Base-by-base conservation (phyloP, 306 rosid genomes). In the Nissolia schottii region DNA sequence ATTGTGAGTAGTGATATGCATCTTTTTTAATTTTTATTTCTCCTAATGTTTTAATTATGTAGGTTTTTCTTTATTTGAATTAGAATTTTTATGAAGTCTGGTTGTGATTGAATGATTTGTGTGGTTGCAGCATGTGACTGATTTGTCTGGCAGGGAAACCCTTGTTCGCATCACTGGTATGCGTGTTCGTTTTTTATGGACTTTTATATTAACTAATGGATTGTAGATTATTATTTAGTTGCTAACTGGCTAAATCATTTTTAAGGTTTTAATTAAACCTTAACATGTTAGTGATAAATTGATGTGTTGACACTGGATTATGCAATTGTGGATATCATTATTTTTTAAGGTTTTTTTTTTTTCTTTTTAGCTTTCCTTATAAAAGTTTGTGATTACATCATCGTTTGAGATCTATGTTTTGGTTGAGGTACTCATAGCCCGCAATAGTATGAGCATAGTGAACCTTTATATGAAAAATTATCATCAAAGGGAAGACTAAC, bases 71-170 rank as follows among this genome's bases (percentile, higher is more conserved):
- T 41, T 1, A 35, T 59, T 49, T 77, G 0, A 15, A 23, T 55
- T 13, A n/a, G n/a, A n/a, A n/a, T 18, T 61, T n/a, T 14, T 31
- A 54, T 61, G 7, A 29, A 27, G 6, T 37, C 10, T 14, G 12
- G 6, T 77, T 51, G 7, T 61, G 10, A 68, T 53, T 16, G 16
- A 20, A 18, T 66, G 13, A 7, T 49, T 31, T 65, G 0, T 18
- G 3, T 45, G 7, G 55, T 65, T 68, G 51, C 85, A 92, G 98
- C 98, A 90, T 68, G 96, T 88, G 13, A 92, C 98, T 43, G 98
- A 92, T 86, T 53, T 92, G 71, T 92, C 98, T 64, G 98, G 98
- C 14, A 77, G 96, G 34, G 98, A 92, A 82, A 92, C 98, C 1
- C 90, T 92, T 27, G 96, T 90, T 6, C 90, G 95, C n/a, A 86